phyloP scores from a whole-genome alignment of 75 land plant genomes.

The Chamaecyparis obtusa region DNA sequence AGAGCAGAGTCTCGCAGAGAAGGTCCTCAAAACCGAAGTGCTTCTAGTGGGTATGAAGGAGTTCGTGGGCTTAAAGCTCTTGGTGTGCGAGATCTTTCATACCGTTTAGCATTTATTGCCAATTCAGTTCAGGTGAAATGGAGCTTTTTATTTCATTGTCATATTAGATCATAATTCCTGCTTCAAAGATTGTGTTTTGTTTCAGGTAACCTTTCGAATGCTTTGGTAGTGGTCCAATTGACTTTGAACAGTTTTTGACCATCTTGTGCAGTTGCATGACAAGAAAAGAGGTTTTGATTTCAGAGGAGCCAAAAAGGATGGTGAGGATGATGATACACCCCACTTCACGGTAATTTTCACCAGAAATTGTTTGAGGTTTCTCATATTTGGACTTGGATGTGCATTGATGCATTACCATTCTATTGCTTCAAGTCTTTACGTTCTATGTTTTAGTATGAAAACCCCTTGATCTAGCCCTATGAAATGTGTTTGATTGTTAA shows the following conservation, averaged over 20 bases:
- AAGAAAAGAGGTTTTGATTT: constrained; percentile 76
- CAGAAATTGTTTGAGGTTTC: background rate
- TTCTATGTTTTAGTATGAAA: background rate
- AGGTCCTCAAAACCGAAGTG: constrained; percentile 39
- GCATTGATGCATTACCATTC: background rate
- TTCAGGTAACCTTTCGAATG: background rate
- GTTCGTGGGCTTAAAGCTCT: constrained; percentile 82
- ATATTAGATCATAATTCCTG: background rate
- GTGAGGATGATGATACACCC: constrained; percentile 68
- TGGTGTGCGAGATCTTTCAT: constrained; percentile 95
- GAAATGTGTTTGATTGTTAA: background rate
- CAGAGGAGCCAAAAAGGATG: constrained; percentile 67
- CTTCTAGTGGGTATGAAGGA: constrained; percentile 68
- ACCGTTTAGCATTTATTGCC: constrained; percentile 94
- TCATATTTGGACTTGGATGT: background rate
- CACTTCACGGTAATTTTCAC: constrained; percentile 54
- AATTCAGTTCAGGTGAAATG: constrained; percentile 90
- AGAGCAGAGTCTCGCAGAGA: constrained; percentile 87
- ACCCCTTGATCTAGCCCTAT: background rate
- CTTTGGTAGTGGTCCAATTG: background rate
- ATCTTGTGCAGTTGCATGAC: constrained; percentile 56
- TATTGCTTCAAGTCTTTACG: background rate
- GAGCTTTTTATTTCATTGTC: background rate
- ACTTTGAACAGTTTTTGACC: background rate
- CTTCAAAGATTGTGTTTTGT: background rate